Evolutionary conservation across 257 asterid species (phyloP), one percentile per base, ranked within the genome.

Genomic region (Solanum rostratum): DNA sequence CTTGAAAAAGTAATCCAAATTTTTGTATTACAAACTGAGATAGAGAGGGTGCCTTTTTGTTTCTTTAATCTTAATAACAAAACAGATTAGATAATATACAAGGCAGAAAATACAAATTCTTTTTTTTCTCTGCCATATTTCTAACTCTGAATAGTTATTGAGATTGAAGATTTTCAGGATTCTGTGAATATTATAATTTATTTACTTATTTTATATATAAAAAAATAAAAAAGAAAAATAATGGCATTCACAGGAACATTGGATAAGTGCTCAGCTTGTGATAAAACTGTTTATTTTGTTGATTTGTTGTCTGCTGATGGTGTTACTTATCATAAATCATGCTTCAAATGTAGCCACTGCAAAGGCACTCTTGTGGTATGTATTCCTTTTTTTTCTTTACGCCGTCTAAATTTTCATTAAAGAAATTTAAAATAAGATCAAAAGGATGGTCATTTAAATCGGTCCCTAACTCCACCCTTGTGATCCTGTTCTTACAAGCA

Each of bases 291-390:
- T 71, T 92, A 92, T 70, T 92, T 89, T 87, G 92, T 92, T 19
- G 95, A 92, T 79, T 84, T 91, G 90, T 90, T 92, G 89, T 86
- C 93, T 19, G 89, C 95, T 3, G 93, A 92, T 87, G 95, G 93
- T 10, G 87, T 76, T 50, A 92, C 90, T 37, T 92, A 71, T 82
- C 95, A 92, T 43, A 92, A 88, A 52, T 86, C 89, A 5, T 92
- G 95, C 81, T 92, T 91, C 88, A 91, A 90, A 88, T 92, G 95
- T 80, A 86, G 85, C 87, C 97, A 93, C 14, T 95, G 98, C 93
- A 93, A 93, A 86, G 96, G 95, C 16, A 91, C 97, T 59, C 97
- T 94, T 89, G 94, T 93, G 88, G 99, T 95, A 89, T 52, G 82
- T 88, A 50, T 29, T n/a, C n/a, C 37, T n/a, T 19, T 27, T 12